Percentiles rank a stretch among this genome's conserved stretches.
These are phyloP conservation scores for Exophiala dermatitidis DNA, from an alignment of 2,329 filamentous ascomycete species.

Conservation along the genomic window DNA sequence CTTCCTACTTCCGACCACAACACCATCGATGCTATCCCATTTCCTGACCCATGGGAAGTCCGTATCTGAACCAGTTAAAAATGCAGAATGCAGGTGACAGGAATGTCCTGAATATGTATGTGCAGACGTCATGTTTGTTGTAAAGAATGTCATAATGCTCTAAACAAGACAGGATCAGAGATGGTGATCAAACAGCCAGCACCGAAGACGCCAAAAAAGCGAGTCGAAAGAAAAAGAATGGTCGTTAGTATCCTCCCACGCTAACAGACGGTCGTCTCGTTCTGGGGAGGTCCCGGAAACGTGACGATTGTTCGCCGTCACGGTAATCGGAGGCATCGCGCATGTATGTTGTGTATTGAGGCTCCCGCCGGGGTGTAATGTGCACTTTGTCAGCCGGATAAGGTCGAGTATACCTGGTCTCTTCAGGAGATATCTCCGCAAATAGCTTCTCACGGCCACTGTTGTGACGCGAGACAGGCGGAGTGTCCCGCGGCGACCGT, in stretches of 20 bases:
- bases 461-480: conserved; percentile 18
- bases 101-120: conserved; percentile 9
- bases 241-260: conserved; percentile 12
- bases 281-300: conserved; percentile 14
- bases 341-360: conserved; percentile 12
- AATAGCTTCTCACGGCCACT: conserved; percentile 20
- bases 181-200: conserved; percentile 1
- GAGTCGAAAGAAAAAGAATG: not conserved
- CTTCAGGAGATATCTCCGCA: conserved; percentile 18
- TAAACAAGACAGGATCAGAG: not conserved
- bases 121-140: not conserved
- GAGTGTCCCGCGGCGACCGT: conserved; percentile 20
- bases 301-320: conserved; percentile 9
- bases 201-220: not conserved
- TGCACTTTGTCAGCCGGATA: conserved; percentile 18
- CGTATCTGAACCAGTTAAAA: conserved; percentile 2
- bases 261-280: conserved; percentile 20
- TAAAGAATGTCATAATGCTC: not conserved
- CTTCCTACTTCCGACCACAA: not conserved
- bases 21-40: not conserved
- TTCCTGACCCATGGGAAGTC: not conserved
- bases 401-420: conserved; percentile 14
- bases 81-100: not conserved
- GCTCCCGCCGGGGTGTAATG: conserved; percentile 14
- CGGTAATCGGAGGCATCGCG: conserved; percentile 10